Base-by-base conservation (phyloP, 805 yeast genomes). In the Ogataea henricii region DNA sequence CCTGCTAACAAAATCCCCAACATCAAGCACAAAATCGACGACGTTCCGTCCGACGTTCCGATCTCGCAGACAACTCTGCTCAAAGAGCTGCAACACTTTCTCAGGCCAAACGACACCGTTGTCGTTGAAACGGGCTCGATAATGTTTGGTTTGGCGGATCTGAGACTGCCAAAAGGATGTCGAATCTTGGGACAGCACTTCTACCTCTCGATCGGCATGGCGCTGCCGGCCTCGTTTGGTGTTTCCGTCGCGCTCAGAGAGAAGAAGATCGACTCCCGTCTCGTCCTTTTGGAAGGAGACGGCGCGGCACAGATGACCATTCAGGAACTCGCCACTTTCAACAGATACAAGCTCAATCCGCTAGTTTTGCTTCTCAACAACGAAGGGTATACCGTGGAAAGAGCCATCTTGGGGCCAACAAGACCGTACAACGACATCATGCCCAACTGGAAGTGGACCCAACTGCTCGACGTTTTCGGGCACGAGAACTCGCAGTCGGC, bases 261-360 rank as follows among this genome's bases (percentile, higher is more conserved):
- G 59, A 56, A 40, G 29, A 69, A 72, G 5, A 53, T 57, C 10
- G 58, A 59, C 34, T 43, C 58, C 2, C 78, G 96, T 58, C 73
- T 90, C 39, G 72, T 89, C 17, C 71, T 90, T 20, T 69, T 89
- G 14, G 90, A 87, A 71, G 97, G 97, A 47, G 97, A 91, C 65
- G 97, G 97, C 1, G 84, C 96, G 2, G 92, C 96, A 2, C 96
- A 89, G 71, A 87, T 91, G 96, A 89, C 97, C 4, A 74, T 86
- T 46, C 96, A 91, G 73, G 97, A 91, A 62, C 41, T 65, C 13
- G 52, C 66, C 12, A 59, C 57, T 30, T 65, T 56, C 45, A 52
- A 54, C 44, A 48, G 62, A 36, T 40, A 51, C 35, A 23, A 34
- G 4, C 72, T 85, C 35, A 78, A 78, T 30, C 89, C 96, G 18